Evolutionary conservation across 2,329 filamentous ascomycete species (phyloP).

Genomic region (Chaetomiaceae sp.): DNA sequence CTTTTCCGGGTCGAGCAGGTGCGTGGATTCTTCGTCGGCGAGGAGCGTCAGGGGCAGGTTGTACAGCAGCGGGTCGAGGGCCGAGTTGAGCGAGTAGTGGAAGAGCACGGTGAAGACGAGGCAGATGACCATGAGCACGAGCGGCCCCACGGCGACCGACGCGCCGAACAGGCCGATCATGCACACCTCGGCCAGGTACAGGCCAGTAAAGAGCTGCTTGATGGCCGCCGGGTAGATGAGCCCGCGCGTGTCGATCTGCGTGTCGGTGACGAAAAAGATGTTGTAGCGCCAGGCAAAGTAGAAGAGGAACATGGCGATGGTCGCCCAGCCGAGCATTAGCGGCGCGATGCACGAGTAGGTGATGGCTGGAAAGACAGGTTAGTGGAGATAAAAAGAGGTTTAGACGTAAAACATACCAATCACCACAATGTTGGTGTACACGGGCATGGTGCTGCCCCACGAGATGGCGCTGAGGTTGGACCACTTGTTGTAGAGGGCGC

Average conservation of each 20-base stretch:
- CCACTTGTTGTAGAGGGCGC: conserved; percentile 77
- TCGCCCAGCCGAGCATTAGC: conserved; percentile 75
- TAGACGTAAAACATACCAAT: conserved; percentile 53
- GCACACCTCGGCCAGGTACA: conserved; percentile 79
- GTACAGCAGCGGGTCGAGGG: conserved; percentile 69
- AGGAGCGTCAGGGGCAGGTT: conserved; percentile 71
- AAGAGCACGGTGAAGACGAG: conserved; percentile 71
- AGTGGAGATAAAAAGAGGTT: background rate
- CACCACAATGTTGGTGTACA: conserved; percentile 75
- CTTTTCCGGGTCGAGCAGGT: conserved; percentile 24
- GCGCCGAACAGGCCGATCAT: conserved; percentile 81
- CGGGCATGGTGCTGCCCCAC: conserved; percentile 79
- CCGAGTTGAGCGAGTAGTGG: conserved; percentile 67
- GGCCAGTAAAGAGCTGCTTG: conserved; percentile 76
- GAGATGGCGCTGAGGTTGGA: conserved; percentile 65
- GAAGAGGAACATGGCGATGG: conserved; percentile 72
- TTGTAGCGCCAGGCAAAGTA: conserved; percentile 90
- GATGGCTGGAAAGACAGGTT: conserved; percentile 52
- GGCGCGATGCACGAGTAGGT: conserved; percentile 85
- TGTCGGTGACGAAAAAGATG: conserved; percentile 78
- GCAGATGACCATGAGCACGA: conserved; percentile 72
- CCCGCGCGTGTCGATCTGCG: conserved; percentile 79
- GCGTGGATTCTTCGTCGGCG: conserved; percentile 39
- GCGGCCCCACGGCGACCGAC: conserved; percentile 58
- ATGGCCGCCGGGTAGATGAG: conserved; percentile 82